Conservation (phyloP, 805 yeast genomes). For the Candida adriatica region DNA sequence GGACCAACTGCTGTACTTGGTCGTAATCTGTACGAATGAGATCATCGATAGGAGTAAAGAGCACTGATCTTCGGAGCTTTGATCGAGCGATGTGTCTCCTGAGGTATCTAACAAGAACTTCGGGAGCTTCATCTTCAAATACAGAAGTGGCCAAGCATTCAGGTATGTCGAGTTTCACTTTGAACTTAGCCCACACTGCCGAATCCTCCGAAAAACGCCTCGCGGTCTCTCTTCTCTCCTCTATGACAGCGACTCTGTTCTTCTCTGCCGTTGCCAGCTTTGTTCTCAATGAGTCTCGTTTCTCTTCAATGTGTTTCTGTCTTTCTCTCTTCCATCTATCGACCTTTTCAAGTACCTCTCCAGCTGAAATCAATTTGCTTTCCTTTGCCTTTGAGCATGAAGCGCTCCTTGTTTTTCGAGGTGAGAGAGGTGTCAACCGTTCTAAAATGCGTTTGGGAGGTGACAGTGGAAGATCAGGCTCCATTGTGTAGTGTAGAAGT, state of each 20-base stretch:
- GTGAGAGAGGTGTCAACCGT: slow-evolving; percentile 3
- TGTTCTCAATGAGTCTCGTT: too few species aligned
- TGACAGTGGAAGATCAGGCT: slow-evolving; percentile 4
- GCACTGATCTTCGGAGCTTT: background rate
- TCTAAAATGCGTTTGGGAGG: slow-evolving; percentile 7
- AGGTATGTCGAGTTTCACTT: background rate
- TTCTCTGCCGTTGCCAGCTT: background rate
- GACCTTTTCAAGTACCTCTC: slow-evolving; percentile 2
- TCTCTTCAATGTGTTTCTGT: background rate
- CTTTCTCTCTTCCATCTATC: slow-evolving; percentile 1
- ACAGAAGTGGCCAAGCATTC: background rate
- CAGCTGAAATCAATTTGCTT: background rate
- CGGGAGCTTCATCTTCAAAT: background rate
- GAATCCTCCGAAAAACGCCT: slow-evolving; percentile 5
- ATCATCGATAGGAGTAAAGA: background rate
- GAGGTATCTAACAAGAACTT: background rate
- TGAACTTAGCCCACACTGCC: slow-evolving; percentile 4
- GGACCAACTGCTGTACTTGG: slow-evolving; percentile 1
- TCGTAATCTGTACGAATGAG: background rate
- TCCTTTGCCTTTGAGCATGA: background rate
- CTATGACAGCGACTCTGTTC: slow-evolving; percentile 3
- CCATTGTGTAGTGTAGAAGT: too few species aligned
- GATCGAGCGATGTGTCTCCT: background rate
- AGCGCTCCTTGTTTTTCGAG: background rate
- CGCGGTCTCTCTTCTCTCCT: slow-evolving; percentile 6